Base-by-base conservation (phyloP, 2,329 filamentous ascomycete species). In the Verticillium dahliae region DNA sequence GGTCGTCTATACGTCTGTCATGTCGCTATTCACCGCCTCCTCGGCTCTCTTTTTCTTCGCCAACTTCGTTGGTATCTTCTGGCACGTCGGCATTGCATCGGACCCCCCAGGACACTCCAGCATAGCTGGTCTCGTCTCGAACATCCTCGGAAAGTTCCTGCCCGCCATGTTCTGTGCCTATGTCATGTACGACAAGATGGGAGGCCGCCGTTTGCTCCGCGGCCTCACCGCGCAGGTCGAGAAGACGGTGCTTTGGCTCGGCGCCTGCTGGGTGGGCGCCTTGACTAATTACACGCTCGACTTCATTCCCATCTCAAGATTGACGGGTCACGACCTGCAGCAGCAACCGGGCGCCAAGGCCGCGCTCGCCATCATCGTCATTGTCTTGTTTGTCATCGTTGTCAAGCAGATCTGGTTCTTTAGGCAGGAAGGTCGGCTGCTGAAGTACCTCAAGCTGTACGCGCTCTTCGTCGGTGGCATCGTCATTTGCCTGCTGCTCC, bases 271-370 rank as follows among this genome's bases (percentile, higher is more conserved):
- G 90, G 86, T 97, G 45, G 95, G 93, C 15, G 89, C 91, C 1
- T 77, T 99, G 67, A 94, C 94, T 70, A 98, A 98, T 75, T 96
- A 97, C 75, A 98, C 95, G 0, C 91, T 99, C 70, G 90, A 92
- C 69, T 90, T 91, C 76, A 97, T 99, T 64, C 95, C 95, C 0
- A 95, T 99, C 66, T 87, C 92, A 73, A 89, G 95, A 2, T 82
- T 99, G n/a, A 98, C 91, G 9, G 87, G 89, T 0, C 92, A 96
- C 72, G 95, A 99, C 71, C 85, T 99, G 54, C 78, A 89, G 57
- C 89, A 92, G 67, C 92, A 99, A 71, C 94, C 95, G 0, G 95
- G 95, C 7, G 95, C 94, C 0, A 88, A 91, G 61, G 83, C 90
- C 1, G 94, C 95, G 0, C 78, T 99, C 57, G 85, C 90, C 55